Base-by-base conservation (phyloP, 768 basidiomycete genomes). In the Tricholoma sp. region DNA sequence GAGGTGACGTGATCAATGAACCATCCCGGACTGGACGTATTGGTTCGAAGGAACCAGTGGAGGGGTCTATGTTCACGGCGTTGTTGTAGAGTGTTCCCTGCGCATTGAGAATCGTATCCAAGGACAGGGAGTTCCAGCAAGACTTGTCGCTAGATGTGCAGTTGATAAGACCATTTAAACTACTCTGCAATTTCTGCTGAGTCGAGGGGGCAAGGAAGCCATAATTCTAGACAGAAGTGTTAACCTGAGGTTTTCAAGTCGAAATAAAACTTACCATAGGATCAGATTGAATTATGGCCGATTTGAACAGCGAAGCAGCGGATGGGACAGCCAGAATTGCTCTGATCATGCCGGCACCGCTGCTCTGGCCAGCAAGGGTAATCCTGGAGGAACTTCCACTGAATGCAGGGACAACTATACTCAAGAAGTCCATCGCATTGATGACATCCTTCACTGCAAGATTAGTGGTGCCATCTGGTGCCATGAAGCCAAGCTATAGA, bases 261-360 rank as follows among this genome's bases (percentile, higher is more conserved):
- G 37, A 32, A 41, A 32, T 34, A 31, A 28, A 18, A 64, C 79
- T 56, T 62, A 88, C 90, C 83, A 94, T 89, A 2, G 93, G 89
- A 64, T 94, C 94, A 0, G 91, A 93, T 53, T 95, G 91, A 17
- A 94, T 66, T 56, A 93, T 91, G 0, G 85, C 89, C 52, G 81
- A 86, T 56, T 79, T 75, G 76, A 95, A 95, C 50, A 93, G 74
- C 1, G 80, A 75, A 18, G 81, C 77, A 0, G 86, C 91, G 2
- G 84, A 82, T 2, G 92, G 89, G 2, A 76, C 75, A 11, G 85
- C 89, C 39, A 94, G 78, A 49, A 95, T 74, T 1, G 89, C 83
- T 55, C 91, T 78, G 65, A 95, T 80, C 77, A 94, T 78, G 58
- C 74, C 82, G 1, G 86, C 92, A 48, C 92, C 92, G 50, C 83